Evolutionary conservation across 805 yeast species (phyloP), one percentile per base, ranked within the genome.

Genomic region (Cyberlindnera subsufficiens): DNA sequence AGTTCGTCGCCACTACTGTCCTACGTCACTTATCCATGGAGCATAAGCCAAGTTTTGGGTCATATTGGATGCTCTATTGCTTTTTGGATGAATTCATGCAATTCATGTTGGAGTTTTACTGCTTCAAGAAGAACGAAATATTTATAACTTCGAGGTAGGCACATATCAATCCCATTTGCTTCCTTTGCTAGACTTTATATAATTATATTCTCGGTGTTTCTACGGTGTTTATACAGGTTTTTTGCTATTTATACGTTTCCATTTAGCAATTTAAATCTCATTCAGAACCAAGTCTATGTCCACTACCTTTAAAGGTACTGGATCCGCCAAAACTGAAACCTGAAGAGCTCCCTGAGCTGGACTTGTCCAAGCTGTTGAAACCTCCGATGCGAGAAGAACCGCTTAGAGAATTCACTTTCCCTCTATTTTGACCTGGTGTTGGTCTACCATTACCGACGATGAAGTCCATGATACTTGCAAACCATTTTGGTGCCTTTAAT

Each of bases 401-500:
- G 18, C 31, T 37, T n/a, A 42, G 37, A 8, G 53, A 42, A 17
- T 45, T 40, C 22, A 44, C 20, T 33, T 40, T 37, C 10, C 32
- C 32, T 35, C 42, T 42, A 17, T 16, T 13, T 27, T 7, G 15
- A 10, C 7, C 22, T 11, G 25, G 18, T 10, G 22, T 11, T 15
- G 9, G 27, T 9, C 18, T 20, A 4, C 32, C 20, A 30, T 22
- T 31, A 5, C 54, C 48, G 7, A 33, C 41, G 22, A 55, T 39
- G 27, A 39, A 41, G 5, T 63, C 59, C 20, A 67, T 46, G 6
- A 63, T 29, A 0, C 47, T 38, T 40, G 54, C 61, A 42, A 71
- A 59, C 74, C 75, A 70, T 3, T 34, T 42, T 14, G 86, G 86
- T 1, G 85, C 83, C 41, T 69, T 69, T 42, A 78, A 64, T 47